phyloP scores from a whole-genome alignment of 345 rosid species.

The Brassica carinata region DNA sequence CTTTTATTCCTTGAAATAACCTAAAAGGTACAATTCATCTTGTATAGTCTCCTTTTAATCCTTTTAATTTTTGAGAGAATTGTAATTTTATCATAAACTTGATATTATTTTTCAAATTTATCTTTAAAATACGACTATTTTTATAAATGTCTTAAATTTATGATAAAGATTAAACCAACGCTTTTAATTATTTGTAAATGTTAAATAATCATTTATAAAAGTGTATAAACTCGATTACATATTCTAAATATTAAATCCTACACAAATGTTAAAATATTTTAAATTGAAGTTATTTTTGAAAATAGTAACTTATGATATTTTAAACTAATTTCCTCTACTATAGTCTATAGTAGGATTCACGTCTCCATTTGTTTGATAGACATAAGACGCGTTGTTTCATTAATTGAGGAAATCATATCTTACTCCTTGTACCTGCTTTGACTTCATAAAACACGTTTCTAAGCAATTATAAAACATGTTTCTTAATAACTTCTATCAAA shows the following conservation, averaged over 20 bases:
- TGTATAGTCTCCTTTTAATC: not conserved
- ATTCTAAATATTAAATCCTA: too few relatives aligned
- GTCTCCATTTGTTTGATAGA: not conserved
- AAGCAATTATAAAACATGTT: not conserved
- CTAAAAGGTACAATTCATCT: not conserved
- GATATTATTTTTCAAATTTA: too few relatives aligned
- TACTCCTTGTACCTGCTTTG: not conserved
- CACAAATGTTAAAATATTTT: too few relatives aligned
- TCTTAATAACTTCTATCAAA: not conserved
- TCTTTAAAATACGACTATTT: too few relatives aligned
- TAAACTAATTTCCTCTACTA: not conserved
- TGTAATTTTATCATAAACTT: too few relatives aligned
- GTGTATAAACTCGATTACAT: too few relatives aligned
- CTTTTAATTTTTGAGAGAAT: not conserved
- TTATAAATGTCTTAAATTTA: too few relatives aligned
- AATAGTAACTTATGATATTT: too few relatives aligned
- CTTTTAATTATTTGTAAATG: too few relatives aligned
- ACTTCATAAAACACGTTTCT: not conserved
- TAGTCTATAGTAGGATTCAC: not conserved
- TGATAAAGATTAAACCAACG: too few relatives aligned
- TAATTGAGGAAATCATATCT: not conserved
- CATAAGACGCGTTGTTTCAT: constrained; percentile 13
- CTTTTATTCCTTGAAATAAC: not conserved
- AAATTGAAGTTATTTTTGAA: too few relatives aligned
- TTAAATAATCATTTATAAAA: too few relatives aligned